phyloP scores from a whole-genome alignment of 2,329 filamentous ascomycete genomes.

The Penicillium sp. region DNA sequence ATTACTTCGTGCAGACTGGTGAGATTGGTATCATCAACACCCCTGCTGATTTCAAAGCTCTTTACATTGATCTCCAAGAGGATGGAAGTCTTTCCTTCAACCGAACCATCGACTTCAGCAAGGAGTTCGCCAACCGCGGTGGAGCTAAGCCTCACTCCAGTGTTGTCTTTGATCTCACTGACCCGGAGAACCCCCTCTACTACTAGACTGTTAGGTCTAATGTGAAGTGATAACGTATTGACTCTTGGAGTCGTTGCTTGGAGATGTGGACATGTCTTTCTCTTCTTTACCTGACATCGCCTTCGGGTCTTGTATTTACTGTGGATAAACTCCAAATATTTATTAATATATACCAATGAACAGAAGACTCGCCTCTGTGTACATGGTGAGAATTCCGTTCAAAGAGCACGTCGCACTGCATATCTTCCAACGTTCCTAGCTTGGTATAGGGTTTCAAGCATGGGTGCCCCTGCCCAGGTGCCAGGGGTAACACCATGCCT shows the following conservation, averaged over 20 bases:
- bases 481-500: too few relatives aligned
- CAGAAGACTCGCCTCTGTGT: neutral
- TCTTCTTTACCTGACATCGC: neutral
- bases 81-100: constrained; percentile 62
- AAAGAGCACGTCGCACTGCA: too few relatives aligned
- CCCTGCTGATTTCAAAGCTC: constrained; percentile 62
- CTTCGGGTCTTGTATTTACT: neutral
- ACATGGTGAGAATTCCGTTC: too few relatives aligned
- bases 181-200: constrained; percentile 52
- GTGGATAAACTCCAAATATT: neutral
- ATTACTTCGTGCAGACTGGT: constrained; percentile 66
- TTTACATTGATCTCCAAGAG: constrained; percentile 61
- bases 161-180: constrained; percentile 59
- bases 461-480: too few relatives aligned
- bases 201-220: constrained; percentile 17
- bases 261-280: neutral
- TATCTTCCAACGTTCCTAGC: too few relatives aligned
- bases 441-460: too few relatives aligned
- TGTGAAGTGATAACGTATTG: neutral
- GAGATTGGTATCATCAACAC: constrained; percentile 64
- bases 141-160: constrained; percentile 60
- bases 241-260: neutral
- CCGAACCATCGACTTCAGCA: constrained; percentile 59
- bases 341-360: neutral
- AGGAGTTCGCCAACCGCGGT: constrained; percentile 56